Percentiles rank a stretch among this genome's conserved stretches.
phyloP scores from a whole-genome alignment of 2,329 filamentous ascomycete species.

The Fusarium brachygibbosum region DNA sequence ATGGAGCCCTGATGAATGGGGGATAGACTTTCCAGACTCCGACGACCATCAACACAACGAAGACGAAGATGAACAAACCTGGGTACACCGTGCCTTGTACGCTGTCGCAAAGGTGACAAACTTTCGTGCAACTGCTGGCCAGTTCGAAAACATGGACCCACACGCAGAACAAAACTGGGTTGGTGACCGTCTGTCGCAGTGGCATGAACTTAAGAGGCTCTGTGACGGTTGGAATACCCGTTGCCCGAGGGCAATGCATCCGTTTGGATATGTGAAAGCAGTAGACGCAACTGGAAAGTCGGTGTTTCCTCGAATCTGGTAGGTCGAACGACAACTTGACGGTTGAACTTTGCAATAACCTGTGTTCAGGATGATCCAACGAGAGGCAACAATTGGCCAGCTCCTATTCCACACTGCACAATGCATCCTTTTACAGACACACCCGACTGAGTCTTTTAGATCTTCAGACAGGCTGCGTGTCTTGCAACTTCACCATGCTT shows the following conservation, averaged over 20 bases:
- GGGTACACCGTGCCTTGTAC: slow-evolving; percentile 91
- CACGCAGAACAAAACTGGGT: slow-evolving; percentile 74
- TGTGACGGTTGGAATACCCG: slow-evolving; percentile 85
- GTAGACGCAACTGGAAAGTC: slow-evolving; percentile 77
- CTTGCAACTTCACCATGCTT: slow-evolving; percentile 80
- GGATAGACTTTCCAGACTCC: slow-evolving; percentile 78
- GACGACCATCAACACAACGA: slow-evolving; percentile 60
- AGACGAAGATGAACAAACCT: slow-evolving; percentile 72
- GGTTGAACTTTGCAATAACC: background rate
- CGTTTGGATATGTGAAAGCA: slow-evolving; percentile 81
- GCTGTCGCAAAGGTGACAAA: slow-evolving; percentile 89
- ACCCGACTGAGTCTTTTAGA: slow-evolving; percentile 75
- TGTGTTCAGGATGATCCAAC: slow-evolving; percentile 78
- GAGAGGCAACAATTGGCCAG: slow-evolving; percentile 82
- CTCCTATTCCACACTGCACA: slow-evolving; percentile 92
- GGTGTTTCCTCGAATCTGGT: slow-evolving; percentile 89
- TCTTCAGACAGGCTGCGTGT: slow-evolving; percentile 75
- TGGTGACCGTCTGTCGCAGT: slow-evolving; percentile 78
- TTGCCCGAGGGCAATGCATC: slow-evolving; percentile 88
- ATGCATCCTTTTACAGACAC: slow-evolving; percentile 82
- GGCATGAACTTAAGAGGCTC: slow-evolving; percentile 82
- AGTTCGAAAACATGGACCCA: slow-evolving; percentile 69
- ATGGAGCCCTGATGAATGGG: slow-evolving; percentile 93
- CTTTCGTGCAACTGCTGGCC: slow-evolving; percentile 79
- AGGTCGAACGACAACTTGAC: slow-evolving; percentile 47